These are phyloP conservation scores for Xerocomellus intermedius DNA, from an alignment of 768 basidiomycete species.

Conservation along the genomic window DNA sequence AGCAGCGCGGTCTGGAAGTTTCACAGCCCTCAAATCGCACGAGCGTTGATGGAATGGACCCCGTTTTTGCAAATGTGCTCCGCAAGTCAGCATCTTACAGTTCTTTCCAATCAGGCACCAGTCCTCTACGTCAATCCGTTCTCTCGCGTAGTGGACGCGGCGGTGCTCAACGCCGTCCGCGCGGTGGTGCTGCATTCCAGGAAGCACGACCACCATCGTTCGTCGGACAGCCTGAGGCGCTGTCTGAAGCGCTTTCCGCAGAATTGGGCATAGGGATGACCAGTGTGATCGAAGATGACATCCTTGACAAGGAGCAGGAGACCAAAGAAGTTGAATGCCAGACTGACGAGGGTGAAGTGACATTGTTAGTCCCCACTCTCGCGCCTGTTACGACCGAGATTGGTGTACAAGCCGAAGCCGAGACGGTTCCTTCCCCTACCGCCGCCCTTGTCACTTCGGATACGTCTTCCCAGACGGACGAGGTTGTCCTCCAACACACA, in stretches of 20 bases:
- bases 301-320: constrained; percentile 45
- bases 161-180: constrained; percentile 49
- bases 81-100: constrained; percentile 49
- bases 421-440: constrained; percentile 17
- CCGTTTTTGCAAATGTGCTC: constrained; percentile 76
- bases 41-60: constrained; percentile 86
- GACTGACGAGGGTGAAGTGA: constrained; percentile 48
- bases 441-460: constrained; percentile 28
- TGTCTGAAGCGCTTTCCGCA: constrained; percentile 67
- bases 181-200: constrained; percentile 69
- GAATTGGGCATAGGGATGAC: constrained; percentile 56
- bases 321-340: constrained; percentile 65
- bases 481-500: constrained; percentile 25
- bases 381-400: constrained; percentile 35
- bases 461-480: constrained; percentile 51
- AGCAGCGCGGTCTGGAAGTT: constrained; percentile 26
- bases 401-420: constrained; percentile 41
- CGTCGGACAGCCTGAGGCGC: constrained; percentile 68
- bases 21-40: constrained; percentile 58
- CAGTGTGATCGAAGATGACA: constrained; percentile 39
- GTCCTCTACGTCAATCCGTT: constrained; percentile 61
- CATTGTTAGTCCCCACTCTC: constrained; percentile 30
- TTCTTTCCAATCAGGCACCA: constrained; percentile 45
- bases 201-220: constrained; percentile 70
- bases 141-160: constrained; percentile 51